phyloP scores from a whole-genome alignment of 306 rosid species.

The Adenanthera pavonina region DNA sequence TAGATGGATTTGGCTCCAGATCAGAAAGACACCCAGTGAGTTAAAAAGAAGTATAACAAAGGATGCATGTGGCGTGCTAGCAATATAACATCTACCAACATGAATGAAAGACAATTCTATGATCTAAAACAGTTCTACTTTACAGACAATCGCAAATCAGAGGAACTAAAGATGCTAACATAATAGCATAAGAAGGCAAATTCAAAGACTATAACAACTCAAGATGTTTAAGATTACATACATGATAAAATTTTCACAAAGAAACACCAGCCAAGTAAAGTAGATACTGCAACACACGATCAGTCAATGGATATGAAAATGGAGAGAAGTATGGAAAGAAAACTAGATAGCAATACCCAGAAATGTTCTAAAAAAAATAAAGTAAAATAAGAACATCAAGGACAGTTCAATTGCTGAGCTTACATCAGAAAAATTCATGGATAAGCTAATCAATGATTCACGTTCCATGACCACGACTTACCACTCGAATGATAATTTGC shows the following conservation, averaged over 20 bases:
- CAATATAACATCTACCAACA: slow-evolving; percentile 16
- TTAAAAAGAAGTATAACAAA: slow-evolving; percentile 31
- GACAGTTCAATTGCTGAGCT: background rate
- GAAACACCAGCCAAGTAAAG: slow-evolving; percentile 22
- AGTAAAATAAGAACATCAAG: slow-evolving; percentile 4
- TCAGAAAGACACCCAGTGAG: slow-evolving; percentile 27
- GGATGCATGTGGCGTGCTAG: background rate
- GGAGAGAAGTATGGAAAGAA: slow-evolving; percentile 2
- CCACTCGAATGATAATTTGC: slow-evolving; percentile 7
- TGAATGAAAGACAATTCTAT: slow-evolving; percentile 23
- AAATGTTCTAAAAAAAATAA: slow-evolving; percentile 30
- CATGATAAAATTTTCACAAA: background rate
- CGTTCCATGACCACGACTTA: slow-evolving; percentile 3
- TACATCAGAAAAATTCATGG: slow-evolving; percentile 15
- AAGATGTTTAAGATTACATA: slow-evolving; percentile 19
- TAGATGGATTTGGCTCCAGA: slow-evolving; percentile 47
- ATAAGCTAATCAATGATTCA: slow-evolving; percentile 5
- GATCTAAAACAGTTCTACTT: slow-evolving; percentile 23
- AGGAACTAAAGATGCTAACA: slow-evolving; percentile 9
- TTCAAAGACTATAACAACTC: slow-evolving; percentile 15
- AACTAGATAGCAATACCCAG: slow-evolving; percentile 8
- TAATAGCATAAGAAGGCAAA: slow-evolving; percentile 7
- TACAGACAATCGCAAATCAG: slow-evolving; percentile 26
- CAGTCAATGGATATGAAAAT: slow-evolving; percentile 8
- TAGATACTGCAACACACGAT: slow-evolving; percentile 16